Evolutionary conservation across 2,329 filamentous ascomycete species (phyloP).

Genomic region (Cryphonectria japonica): DNA sequence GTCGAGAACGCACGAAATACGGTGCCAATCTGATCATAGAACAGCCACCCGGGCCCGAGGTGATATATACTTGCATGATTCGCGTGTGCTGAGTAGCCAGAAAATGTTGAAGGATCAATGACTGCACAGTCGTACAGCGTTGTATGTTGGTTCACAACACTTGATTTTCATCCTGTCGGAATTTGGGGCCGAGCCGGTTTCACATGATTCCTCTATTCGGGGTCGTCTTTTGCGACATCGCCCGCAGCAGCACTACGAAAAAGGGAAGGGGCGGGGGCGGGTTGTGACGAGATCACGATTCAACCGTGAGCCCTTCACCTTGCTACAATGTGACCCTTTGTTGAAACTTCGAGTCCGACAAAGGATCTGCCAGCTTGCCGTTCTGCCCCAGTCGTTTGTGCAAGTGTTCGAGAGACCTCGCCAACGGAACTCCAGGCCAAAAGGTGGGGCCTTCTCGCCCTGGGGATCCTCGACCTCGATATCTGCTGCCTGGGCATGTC

Average conservation of each 20-base stretch:
- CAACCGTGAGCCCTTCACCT: background rate
- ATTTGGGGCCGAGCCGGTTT: background rate
- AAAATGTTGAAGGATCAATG: background rate
- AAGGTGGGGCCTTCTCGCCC: background rate
- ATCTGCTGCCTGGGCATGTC: background rate
- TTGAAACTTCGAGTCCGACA: background rate
- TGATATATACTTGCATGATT: background rate
- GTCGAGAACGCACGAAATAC: background rate
- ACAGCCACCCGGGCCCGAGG: background rate
- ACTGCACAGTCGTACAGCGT: background rate
- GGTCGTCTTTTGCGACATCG: background rate
- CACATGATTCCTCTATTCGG: too few relatives aligned
- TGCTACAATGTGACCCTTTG: background rate
- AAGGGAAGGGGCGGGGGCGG: background rate
- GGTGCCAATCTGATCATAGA: background rate
- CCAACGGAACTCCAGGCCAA: background rate
- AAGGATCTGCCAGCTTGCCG: background rate
- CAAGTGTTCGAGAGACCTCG: background rate
- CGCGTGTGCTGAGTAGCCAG: background rate
- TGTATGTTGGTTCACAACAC: background rate
- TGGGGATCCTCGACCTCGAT: background rate
- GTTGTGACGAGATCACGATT: background rate
- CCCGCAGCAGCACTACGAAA: background rate
- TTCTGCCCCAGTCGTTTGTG: background rate
- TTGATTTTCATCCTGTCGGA: background rate